Base-by-base conservation (phyloP, 148 eudicot species). In the Silene uniflora region DNA sequence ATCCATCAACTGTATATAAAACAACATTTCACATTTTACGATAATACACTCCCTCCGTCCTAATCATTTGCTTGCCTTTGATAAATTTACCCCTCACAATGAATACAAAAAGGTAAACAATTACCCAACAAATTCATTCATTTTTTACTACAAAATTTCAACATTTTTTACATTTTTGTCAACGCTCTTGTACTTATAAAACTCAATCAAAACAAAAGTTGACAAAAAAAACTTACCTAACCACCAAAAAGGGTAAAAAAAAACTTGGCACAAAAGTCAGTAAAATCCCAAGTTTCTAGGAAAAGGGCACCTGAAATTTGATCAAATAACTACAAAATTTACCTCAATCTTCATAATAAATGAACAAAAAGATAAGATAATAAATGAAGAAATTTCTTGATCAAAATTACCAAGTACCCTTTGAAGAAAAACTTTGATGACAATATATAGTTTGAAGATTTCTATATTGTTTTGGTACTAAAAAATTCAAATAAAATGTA, bases 251-350 rank as follows among this genome's bases (percentile, higher is more conserved):
- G 67, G 52, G 56, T 52, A 78, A 24, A 75, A 72, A n/a, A 60
- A 75, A 63, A 24, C 24, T 52, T 21, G 49, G 24, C 17, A 17
- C 67, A 70, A 46, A 71, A 39, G 39, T 47, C 25, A 65, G 73
- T 72, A 66, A 77, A 81, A 73, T 59, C 80, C 73, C 70, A 81
- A 81, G 73, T 76, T 81, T 76, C 25, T 39, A 29, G 80, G 60
- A 73, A 23, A 9, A 17, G 56, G 72, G 13, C 5, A 39, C 21
- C 5, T 65, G 63, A 65, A 49, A 24, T 62, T 52, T 76, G 79
- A 80, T 80, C 75, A 80, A 52, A 64, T 56, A 5, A 29, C 2
- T 62, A 9, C 29, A 62, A 25, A 73, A 67, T 47, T 25, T 73
- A 39, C 14, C 72, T 74, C 58, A n/a, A 35, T 73, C 52, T 58